A percentile compares a stretch with the other conserved stretches of the same genome.
phyloP scores from a whole-genome alignment of 1,284 basidiomycete genomes.

The Schizophyllum commune region DNA sequence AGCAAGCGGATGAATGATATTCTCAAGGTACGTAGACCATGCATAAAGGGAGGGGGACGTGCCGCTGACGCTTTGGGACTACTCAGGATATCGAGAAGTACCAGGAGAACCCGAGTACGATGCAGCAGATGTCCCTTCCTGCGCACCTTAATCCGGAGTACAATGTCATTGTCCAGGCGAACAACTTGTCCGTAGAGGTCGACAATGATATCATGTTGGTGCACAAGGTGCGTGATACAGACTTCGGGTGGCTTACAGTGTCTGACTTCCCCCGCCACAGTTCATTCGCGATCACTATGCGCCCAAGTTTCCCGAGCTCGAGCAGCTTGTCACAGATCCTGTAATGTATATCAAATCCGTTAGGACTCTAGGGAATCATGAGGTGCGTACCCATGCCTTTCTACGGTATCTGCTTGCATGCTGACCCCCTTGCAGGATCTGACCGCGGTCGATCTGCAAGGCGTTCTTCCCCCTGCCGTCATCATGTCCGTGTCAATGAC shows the following conservation, averaged over 20 bases:
- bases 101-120: slow-evolving; percentile 66
- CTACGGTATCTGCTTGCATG: slow-evolving; percentile 2
- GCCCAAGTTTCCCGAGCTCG: slow-evolving; percentile 93
- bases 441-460: slow-evolving; percentile 74
- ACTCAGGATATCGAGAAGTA: slow-evolving; percentile 84
- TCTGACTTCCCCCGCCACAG: slow-evolving; percentile 29
- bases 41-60: not conserved
- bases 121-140: slow-evolving; percentile 70
- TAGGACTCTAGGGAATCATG: slow-evolving; percentile 79
- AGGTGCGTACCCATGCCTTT: slow-evolving; percentile 32
- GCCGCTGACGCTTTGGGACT: not conserved
- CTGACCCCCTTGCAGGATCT: slow-evolving; percentile 47
- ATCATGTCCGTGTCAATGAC: slow-evolving; percentile 97
- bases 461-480: slow-evolving; percentile 83
- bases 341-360: slow-evolving; percentile 92
- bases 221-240: slow-evolving; percentile 67
- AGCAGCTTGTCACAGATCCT: slow-evolving; percentile 89
- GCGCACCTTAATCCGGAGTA: slow-evolving; percentile 95
- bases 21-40: slow-evolving; percentile 49
- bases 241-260: slow-evolving; percentile 34
- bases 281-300: slow-evolving; percentile 99
- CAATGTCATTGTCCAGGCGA: slow-evolving; percentile 91
- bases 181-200: slow-evolving; percentile 96
- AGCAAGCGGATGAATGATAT: slow-evolving; percentile 83
- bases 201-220: slow-evolving; percentile 98